A percentile compares a stretch with the other conserved stretches of the same genome.
Evolutionary conservation across 2,329 filamentous ascomycete genomes (phyloP).

Genomic region (Emmonsiellopsis sp.): DNA sequence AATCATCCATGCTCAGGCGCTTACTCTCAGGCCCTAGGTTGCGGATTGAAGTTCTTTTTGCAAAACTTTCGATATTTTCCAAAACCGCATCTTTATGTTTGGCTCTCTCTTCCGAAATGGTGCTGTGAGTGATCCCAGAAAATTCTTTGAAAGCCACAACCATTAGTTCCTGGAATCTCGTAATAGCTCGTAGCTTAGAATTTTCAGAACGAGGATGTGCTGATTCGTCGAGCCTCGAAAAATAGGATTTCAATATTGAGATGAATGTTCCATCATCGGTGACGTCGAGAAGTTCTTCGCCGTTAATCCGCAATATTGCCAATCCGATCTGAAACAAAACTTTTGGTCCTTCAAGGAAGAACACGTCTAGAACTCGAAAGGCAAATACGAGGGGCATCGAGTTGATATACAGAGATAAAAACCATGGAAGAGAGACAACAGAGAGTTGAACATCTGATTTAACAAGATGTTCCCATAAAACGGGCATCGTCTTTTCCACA

Average conservation of each 20-base stretch:
- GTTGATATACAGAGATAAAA: constrained; percentile 96
- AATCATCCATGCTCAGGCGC: constrained; percentile 70
- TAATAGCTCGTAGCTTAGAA: constrained; percentile 84
- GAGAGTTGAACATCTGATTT: constrained; percentile 95
- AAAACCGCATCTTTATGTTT: constrained; percentile 93
- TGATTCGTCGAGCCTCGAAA: constrained; percentile 84
- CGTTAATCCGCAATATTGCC: constrained; percentile 94
- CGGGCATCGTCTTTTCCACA: constrained; percentile 98
- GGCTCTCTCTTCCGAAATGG: constrained; percentile 75
- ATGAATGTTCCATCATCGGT: constrained; percentile 95
- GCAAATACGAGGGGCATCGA: constrained; percentile 98
- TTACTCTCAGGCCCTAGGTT: constrained; percentile 96
- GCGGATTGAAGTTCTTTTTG: constrained; percentile 89
- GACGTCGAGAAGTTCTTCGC: constrained; percentile 87
- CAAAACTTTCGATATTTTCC: constrained; percentile 93
- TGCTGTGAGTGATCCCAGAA: constrained; percentile 85
- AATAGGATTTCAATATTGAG: constrained; percentile 89
- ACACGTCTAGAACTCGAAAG: constrained; percentile 91
- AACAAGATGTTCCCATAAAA: constrained; percentile 95
- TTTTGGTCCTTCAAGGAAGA: constrained; percentile 96
- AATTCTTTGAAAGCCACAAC: constrained; percentile 99
- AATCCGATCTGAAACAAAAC: constrained; percentile 94
- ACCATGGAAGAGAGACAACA: constrained; percentile 95
- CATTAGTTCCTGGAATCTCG: constrained; percentile 95
- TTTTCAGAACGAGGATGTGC: constrained; percentile 95